Evolutionary conservation across 306 rosid genomes (phyloP).

Genomic region (Castanea crenata): DNA sequence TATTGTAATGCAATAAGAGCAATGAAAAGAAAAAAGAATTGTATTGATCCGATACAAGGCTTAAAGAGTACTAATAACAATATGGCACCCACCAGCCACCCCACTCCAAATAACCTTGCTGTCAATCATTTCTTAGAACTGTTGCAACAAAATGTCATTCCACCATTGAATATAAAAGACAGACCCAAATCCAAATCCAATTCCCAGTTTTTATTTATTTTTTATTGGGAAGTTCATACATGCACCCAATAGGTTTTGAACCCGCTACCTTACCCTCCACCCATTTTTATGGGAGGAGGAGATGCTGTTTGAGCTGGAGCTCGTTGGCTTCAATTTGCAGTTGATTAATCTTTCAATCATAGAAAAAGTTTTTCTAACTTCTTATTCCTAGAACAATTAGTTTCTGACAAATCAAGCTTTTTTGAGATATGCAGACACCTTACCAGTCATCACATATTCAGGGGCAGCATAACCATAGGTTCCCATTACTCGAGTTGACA

Average conservation of each 20-base stretch:
- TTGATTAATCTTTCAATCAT: not conserved
- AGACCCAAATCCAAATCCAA: not conserved
- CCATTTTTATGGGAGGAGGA: too few species aligned
- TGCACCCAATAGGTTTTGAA: too few species aligned
- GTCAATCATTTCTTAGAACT: not conserved
- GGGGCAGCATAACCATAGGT: constrained; percentile 71
- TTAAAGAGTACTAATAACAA: not conserved
- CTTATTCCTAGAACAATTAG: not conserved
- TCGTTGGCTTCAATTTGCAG: not conserved
- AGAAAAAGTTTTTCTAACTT: not conserved
- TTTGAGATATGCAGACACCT: not conserved
- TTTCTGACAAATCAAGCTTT: constrained; percentile 1
- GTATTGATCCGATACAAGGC: not conserved
- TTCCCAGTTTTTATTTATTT: not conserved
- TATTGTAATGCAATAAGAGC: not conserved
- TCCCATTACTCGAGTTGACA: constrained; percentile 67
- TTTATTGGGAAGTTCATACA: not conserved
- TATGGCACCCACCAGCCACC: not conserved
- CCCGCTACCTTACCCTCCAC: too few species aligned
- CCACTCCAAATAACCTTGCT: not conserved
- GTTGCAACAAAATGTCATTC: not conserved
- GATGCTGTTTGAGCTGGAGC: too few species aligned
- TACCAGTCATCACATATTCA: constrained; percentile 69
- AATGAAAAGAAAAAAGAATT: not conserved
- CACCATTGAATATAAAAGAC: not conserved